Evolutionary conservation across 495 filamentous ascomycete genomes (phyloP).

Genomic region (Amphirosellinia nigrospora): DNA sequence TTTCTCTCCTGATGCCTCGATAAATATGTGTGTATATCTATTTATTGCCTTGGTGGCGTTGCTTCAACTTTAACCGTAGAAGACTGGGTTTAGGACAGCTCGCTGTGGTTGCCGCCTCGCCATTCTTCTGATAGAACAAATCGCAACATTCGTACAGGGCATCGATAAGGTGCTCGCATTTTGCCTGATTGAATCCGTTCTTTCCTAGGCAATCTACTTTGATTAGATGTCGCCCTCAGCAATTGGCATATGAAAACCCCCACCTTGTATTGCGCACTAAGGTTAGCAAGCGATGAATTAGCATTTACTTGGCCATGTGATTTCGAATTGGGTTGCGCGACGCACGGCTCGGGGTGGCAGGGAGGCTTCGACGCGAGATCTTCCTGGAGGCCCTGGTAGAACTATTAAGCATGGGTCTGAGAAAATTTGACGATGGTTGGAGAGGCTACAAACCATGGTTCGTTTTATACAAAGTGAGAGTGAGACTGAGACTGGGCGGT

Average conservation of each 20-base stretch:
- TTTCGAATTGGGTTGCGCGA: constrained; percentile 33
- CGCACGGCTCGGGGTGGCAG: constrained; percentile 85
- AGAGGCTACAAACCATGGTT: constrained; percentile 23
- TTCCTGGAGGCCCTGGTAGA: constrained; percentile 58
- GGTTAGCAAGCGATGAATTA: constrained; percentile 21
- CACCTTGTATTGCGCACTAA: constrained; percentile 95
- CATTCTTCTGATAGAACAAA: constrained; percentile 80
- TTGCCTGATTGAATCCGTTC: constrained; percentile 86
- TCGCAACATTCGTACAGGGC: constrained; percentile 97
- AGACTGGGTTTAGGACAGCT: constrained; percentile 87
- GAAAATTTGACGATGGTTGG: neutral
- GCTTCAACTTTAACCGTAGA: constrained; percentile 85
- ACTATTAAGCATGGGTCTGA: constrained; percentile 13
- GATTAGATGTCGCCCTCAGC: constrained; percentile 23
- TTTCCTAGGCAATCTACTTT: constrained; percentile 77
- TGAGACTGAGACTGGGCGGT: neutral
- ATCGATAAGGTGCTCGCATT: constrained; percentile 80
- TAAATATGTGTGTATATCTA: constrained; percentile 28
- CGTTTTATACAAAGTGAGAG: neutral
- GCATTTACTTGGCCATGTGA: constrained; percentile 20
- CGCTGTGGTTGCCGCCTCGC: constrained; percentile 74
- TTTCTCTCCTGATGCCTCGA: constrained; percentile 17
- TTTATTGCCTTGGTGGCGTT: constrained; percentile 57
- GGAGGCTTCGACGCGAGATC: constrained; percentile 77
- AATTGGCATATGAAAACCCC: constrained; percentile 6